Percentiles rank a stretch among this genome's conserved stretches.
Conservation (phyloP, 345 rosid genomes). For the Clarkia xantiana region DNA sequence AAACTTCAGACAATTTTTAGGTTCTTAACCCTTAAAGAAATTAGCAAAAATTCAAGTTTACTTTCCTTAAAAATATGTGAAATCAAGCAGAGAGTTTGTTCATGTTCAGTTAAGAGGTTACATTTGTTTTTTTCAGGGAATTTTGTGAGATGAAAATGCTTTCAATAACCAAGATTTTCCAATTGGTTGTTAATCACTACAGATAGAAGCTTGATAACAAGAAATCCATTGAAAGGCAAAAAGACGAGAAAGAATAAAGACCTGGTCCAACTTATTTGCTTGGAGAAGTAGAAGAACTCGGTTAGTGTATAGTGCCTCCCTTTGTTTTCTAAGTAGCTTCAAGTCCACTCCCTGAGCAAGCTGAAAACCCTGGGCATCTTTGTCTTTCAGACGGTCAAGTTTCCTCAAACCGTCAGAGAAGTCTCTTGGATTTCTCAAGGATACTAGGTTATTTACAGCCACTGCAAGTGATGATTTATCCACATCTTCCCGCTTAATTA, state of each 20-base stretch:
- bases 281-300: constrained; percentile 81
- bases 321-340: constrained; percentile 64
- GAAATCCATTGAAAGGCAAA: not conserved
- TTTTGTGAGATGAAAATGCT: too few species aligned
- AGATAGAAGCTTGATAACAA: not conserved
- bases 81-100: too few species aligned
- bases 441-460: constrained; percentile 69
- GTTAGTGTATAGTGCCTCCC: constrained; percentile 69
- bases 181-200: too few species aligned
- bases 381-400: constrained; percentile 71
- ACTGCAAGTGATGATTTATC: constrained; percentile 84
- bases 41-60: not conserved
- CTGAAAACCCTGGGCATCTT: constrained; percentile 35
- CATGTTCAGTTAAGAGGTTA: too few species aligned
- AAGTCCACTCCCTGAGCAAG: constrained; percentile 51
- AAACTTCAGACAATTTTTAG: too few species aligned
- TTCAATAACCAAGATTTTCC: too few species aligned
- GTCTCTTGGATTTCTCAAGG: constrained; percentile 73
- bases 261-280: constrained; percentile 95
- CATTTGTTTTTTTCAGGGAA: too few species aligned
- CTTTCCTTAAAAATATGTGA: too few species aligned
- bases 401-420: constrained; percentile 68
- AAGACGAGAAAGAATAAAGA: constrained; percentile 12
- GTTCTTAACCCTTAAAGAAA: too few species aligned
- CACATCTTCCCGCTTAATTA: constrained; percentile 49